Conservation (phyloP, 1,284 basidiomycete species). For the Ceratorhiza oryzae-sativae region DNA sequence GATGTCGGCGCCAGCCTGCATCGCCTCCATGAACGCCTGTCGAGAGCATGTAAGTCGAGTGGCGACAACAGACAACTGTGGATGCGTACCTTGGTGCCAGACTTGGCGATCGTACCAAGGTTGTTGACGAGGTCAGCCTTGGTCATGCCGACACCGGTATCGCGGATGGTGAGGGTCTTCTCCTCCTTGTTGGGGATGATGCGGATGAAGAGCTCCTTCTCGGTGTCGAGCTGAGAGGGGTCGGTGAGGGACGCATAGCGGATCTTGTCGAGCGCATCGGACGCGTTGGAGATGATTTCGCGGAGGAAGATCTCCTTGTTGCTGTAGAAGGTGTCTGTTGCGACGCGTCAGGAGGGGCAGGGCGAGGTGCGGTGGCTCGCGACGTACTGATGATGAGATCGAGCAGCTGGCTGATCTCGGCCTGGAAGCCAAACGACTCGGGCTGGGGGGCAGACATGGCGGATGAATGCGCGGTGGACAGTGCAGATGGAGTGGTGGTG, state of each 20-base stretch:
- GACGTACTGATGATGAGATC: constrained; percentile 83
- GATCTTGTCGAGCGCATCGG: constrained; percentile 97
- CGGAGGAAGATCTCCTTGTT: constrained; percentile 99
- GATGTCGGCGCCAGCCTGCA: constrained; percentile 96
- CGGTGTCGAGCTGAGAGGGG: constrained; percentile 82
- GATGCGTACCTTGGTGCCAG: constrained; percentile 79
- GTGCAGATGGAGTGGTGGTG: constrained; percentile 1
- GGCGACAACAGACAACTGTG: constrained; percentile 31
- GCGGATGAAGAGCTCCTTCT: constrained; percentile 91
- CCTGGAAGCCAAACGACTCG: constrained; percentile 91
- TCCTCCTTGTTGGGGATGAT: constrained; percentile 96
- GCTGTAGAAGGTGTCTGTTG: constrained; percentile 92
- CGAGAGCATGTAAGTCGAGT: constrained; percentile 40
- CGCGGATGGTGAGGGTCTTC: constrained; percentile 90
- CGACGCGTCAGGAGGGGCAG: constrained; percentile 40
- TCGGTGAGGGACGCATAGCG: constrained; percentile 94
- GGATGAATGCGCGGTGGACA: constrained; percentile 34
- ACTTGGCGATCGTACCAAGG: constrained; percentile 99
- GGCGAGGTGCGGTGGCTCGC: constrained; percentile 14
- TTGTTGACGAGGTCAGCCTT: constrained; percentile 99
- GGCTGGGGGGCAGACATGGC: constrained; percentile 61
- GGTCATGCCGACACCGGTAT: constrained; percentile 99
- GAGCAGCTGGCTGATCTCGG: constrained; percentile 94
- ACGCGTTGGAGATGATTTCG: constrained; percentile 90
- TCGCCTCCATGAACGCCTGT: constrained; percentile 96